Base-by-base conservation (phyloP, 306 rosid genomes). In the Gillenia trifoliata region DNA sequence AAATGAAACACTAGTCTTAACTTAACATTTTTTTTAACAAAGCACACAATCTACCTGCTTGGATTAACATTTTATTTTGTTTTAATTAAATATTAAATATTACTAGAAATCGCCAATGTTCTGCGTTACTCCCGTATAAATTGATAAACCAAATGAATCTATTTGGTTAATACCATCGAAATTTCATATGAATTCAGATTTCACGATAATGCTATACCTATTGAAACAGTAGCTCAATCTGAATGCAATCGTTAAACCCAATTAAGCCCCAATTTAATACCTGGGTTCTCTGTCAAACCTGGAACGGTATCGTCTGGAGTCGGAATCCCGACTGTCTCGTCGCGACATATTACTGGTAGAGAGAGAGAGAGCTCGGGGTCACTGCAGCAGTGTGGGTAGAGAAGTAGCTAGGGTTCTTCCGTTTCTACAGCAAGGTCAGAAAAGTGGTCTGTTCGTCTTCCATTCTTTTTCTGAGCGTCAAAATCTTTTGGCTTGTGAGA, bases 231-330 rank as follows among this genome's bases (percentile, higher is more conserved):
- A 8, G 52, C 19, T 36, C 54, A 55, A 4, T 23, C 2, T 3
- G 8, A 38, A 30, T 12, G 36, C 64, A 28, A 40, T 17, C 23
- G 52, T 6, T 3, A 26, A 75, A 23, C 72, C 17, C 72, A 75
- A n/a, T 50, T 49, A 31, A 61, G 28, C 19, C 36, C 61, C 66
- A 5, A 31, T 4, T 23, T 36, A 30, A 62, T 68, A 91, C 98
- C 98, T 91, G 72, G 93, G 81, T 63, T 91, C 89, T 72, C 89
- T 83, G 78, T 89, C 97, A 73, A 90, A 85, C 69, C 88, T 83
- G 41, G 97, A 90, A 75, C 84, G 92, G 68, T 86, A 88, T 61
- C 93, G 91, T 71, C 65, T 89, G 6, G 95, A 84, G 75, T 87
- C 90, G 38, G 89, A 89, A 45, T 93, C 83, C 34, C 89, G 88